Base-by-base conservation (phyloP, 192 early-diverging fungal genomes). In the Coemansia sp. region DNA sequence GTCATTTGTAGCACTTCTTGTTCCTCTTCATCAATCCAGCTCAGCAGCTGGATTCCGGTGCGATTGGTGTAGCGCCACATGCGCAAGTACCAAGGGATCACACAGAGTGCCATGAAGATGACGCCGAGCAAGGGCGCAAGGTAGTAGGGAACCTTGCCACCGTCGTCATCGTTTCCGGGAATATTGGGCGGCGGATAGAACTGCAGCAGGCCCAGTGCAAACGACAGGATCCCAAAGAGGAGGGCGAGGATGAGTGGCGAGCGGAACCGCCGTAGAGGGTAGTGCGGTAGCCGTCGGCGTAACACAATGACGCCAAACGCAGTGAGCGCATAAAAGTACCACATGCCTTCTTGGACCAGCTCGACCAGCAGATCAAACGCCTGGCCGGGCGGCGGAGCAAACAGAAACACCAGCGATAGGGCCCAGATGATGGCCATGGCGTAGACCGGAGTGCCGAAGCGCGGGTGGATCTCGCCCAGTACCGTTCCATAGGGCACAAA, bases 301-400 rank as follows among this genome's bases (percentile, higher is more conserved):
- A 80, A 45, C 0, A 80, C 17, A 10, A 82, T 54, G 12, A 79
- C 45, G 19, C 80, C 82, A 51, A 81, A 58, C 0, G 76, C 75
- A 0, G 81, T 76, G 8, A 76, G 37, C 0, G 62, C 75, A 48
- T 84, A 82, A 40, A 84, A 79, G 33, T 77, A 66, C 67, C 75
- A 78, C 47, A 78, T 75, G 1, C 80, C 78, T 29, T 82, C 82
- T 13, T 74, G 60, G 42, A 67, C 56, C 11, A 82, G 22, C 16
- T 82, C 68, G 21, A 82, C 60, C 18, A 84, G 44, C 7, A 84
- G 70, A 28, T 78, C 73, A 49, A 81, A 84, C n/a, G 71, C 62
- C 35, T 75, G 49, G 18, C 70, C 73, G 0, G 76, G 67, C 8
- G 78, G 80, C 10, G 75, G 80, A 2, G 61, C 64, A 43, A 79